Evolutionary conservation across 495 filamentous ascomycete genomes (phyloP), one percentile per base, ranked within the genome.

Genomic region (Trichoderma virens): DNA sequence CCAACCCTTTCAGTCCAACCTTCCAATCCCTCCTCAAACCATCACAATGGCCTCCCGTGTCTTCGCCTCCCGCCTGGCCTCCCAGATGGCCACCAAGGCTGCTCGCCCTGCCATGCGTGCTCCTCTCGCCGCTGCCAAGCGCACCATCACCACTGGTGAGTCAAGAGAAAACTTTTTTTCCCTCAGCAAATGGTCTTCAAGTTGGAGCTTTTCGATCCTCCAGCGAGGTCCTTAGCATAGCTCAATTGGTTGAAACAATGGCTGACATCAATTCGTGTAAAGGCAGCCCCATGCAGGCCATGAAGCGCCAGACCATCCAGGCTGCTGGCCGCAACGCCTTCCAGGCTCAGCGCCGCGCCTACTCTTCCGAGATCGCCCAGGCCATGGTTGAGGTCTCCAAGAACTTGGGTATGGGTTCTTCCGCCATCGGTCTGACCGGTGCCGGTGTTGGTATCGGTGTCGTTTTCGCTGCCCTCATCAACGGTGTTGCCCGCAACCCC

Each of bases 401-500:
- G 84, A 92, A 91, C 85, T 76, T 90, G 69, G 90, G 90, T 83
- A 90, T 91, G 83, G 90, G 90, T 79, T 83, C 86, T 65, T 90
- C 90, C 65, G 89, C 90, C 79, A 90, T 94, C 76, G 90, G 90
- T 86, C 88, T 94, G 70, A 88, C 86, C 75, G 90, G 90, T 86
- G 90, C 90, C 75, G 90, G 89, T 91, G 88, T 91, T 81, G 90
- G 90, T 89, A 92, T 93, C 81, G 90, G 90, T 83, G 84, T 90
- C 76, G 90, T 94, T 76, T 94, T 94, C 86, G 89, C 86, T 72
- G 84, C 89, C 71, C 88, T 94, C 76, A 84, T 94, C 72, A 84
- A 86, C 77, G 85, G 83, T 76, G 88, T 91, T 70, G 90, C 90
- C 79, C 89, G 90, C 81, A 94, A 94, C 89, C 90, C 90, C 70